Evolutionary conservation across 2,329 filamentous ascomycete species (phyloP).

Genomic region (Zarea fungicola): DNA sequence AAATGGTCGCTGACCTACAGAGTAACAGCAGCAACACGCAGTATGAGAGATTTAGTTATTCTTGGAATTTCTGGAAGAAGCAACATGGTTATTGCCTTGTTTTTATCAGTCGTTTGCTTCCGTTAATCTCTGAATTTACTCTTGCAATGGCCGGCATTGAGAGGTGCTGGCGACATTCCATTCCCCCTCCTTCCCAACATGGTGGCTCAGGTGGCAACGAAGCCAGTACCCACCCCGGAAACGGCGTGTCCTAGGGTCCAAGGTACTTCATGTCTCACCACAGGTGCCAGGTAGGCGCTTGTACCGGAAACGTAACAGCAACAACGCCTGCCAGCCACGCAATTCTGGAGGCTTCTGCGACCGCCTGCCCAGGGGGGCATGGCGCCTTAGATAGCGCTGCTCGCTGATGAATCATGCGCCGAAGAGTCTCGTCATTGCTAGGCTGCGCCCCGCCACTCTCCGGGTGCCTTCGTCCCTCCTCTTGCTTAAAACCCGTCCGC

Average conservation of each 20-base stretch:
- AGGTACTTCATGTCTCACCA: conserved; percentile 3
- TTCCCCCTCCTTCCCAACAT: not conserved
- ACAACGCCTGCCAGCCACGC: conserved; percentile 4
- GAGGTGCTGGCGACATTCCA: not conserved
- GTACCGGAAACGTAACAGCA: conserved; percentile 21
- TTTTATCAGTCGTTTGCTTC: not conserved
- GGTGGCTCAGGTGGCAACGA: conserved; percentile 2
- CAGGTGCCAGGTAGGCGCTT: conserved; percentile 1
- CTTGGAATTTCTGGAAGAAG: not conserved
- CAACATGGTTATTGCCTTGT: not conserved
- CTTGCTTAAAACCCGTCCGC: conserved; percentile 28
- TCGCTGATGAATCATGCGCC: conserved; percentile 35
- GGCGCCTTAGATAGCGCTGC: conserved; percentile 16
- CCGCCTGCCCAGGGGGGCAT: conserved; percentile 10
- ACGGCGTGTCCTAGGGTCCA: conserved; percentile 4
- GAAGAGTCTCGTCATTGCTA: conserved; percentile 20
- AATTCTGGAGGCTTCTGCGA: conserved; percentile 36
- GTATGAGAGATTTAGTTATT: not conserved
- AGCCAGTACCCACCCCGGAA: conserved; percentile 6
- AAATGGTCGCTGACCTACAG: no score
- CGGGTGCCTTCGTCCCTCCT: conserved; percentile 20
- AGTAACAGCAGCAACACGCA: no score
- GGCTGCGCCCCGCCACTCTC: conserved; percentile 27
- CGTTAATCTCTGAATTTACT: not conserved
- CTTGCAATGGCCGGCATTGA: not conserved